These are phyloP conservation scores for Amphirosellinia nigrospora DNA, from an alignment of 495 filamentous ascomycete species.

Conservation along the genomic window DNA sequence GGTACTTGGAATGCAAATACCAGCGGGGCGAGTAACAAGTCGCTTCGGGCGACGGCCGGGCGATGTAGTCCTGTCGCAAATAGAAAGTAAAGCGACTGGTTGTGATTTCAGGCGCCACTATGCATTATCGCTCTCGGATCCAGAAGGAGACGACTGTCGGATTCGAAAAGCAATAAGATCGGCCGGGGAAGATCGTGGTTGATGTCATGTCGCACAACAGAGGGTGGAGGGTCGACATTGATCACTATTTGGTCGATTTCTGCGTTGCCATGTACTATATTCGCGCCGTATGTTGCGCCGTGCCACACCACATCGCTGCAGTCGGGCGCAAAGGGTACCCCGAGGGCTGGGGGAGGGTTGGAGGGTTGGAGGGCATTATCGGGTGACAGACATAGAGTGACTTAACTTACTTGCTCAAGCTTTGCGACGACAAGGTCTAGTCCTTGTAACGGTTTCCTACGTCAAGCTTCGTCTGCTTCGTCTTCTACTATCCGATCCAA, in stretches of 20 bases:
- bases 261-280: constrained; percentile 9
- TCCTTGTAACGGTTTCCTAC: constrained; percentile 7
- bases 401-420: constrained; percentile 18
- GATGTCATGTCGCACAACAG: constrained; percentile 23
- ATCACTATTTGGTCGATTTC: constrained; percentile 9
- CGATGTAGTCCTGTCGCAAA: not conserved
- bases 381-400: constrained; percentile 31
- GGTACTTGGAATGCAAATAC: not conserved
- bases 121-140: constrained; percentile 9
- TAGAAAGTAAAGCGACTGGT: not conserved
- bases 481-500: constrained; percentile 27
- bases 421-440: constrained; percentile 21
- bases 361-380: constrained; percentile 27
- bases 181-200: constrained; percentile 10
- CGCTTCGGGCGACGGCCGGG: not conserved
- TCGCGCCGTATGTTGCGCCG: constrained; percentile 14
- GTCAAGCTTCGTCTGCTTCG: constrained; percentile 10
- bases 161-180: not conserved
- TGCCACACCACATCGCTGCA: constrained; percentile 24
- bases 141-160: constrained; percentile 5
- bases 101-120: not conserved
- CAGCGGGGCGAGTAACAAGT: not conserved
- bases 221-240: constrained; percentile 12
- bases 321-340: constrained; percentile 28
- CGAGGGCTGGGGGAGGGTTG: constrained; percentile 18